These are phyloP conservation scores for Cerioporus squamosus DNA, from an alignment of 1,284 basidiomycete genomes.

Conservation along the genomic window DNA sequence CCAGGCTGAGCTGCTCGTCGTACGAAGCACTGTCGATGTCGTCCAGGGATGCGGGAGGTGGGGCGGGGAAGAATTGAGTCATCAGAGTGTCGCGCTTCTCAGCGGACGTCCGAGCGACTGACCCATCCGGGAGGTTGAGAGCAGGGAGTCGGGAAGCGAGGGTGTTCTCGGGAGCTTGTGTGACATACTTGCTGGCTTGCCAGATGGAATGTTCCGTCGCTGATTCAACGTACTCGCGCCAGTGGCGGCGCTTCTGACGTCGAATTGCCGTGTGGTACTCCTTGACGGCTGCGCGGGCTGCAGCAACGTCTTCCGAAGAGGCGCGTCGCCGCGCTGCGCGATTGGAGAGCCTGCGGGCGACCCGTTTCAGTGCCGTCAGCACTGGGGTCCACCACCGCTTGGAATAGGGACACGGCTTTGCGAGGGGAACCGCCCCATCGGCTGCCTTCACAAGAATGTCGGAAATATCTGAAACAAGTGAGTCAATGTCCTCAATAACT, in stretches of 20 bases:
- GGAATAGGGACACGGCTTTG: conserved; percentile 6
- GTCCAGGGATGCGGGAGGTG: conserved; percentile 10
- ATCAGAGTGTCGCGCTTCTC: conserved; percentile 33
- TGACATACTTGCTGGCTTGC: conserved; percentile 7
- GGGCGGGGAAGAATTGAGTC: conserved; percentile 37
- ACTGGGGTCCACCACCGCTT: conserved; percentile 12
- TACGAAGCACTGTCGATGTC: conserved; percentile 19
- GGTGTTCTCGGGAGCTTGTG: not conserved
- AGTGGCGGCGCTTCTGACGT: not conserved
- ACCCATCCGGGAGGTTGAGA: conserved; percentile 17
- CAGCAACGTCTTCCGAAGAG: not conserved
- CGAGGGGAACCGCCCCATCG: not conserved
- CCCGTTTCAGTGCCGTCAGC: conserved; percentile 1
- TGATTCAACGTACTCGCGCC: conserved; percentile 1
- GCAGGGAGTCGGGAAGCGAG: not conserved
- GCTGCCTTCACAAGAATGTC: not conserved
- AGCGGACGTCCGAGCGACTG: not conserved
- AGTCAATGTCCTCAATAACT: not conserved
- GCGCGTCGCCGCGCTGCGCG: not conserved
- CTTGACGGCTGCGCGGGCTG: not conserved
- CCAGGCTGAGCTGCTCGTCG: conserved; percentile 28
- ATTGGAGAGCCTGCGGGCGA: not conserved
- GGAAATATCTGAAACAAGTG: not conserved
- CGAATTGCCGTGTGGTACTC: conserved; percentile 1
- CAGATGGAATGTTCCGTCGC: not conserved